A percentile compares a stretch with the other conserved stretches of the same genome.
phyloP scores from a whole-genome alignment of 768 basidiomycete species.

The Pleurotus tuber-regium region DNA sequence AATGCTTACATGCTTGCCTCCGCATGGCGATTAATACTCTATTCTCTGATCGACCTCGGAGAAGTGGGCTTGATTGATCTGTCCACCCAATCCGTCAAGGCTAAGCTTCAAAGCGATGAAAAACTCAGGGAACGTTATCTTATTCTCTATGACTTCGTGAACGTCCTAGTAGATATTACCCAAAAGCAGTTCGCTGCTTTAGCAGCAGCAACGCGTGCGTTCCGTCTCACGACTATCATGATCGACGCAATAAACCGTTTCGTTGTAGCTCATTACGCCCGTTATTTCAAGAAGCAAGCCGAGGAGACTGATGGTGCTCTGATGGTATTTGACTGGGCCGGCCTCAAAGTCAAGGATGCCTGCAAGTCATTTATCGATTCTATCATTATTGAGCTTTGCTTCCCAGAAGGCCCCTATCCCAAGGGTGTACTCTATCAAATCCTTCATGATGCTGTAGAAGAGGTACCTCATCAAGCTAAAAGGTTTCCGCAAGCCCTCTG shows the following conservation, averaged over 20 bases:
- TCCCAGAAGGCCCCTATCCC: slow-evolving; percentile 69
- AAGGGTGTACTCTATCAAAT: slow-evolving; percentile 63
- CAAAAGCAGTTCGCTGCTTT: slow-evolving; percentile 68
- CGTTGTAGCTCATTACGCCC: slow-evolving; percentile 62
- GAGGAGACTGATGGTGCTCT: slow-evolving; percentile 44
- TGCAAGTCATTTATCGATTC: slow-evolving; percentile 81
- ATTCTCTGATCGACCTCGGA: slow-evolving; percentile 54
- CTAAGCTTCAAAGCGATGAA: slow-evolving; percentile 48
- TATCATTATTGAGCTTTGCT: slow-evolving; percentile 78
- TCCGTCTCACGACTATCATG: slow-evolving; percentile 5
- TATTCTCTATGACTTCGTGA: slow-evolving; percentile 61
- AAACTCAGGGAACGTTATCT: slow-evolving; percentile 59
- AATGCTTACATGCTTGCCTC: slow-evolving; percentile 82
- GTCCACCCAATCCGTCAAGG: slow-evolving; percentile 34
- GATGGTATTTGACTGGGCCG: slow-evolving; percentile 63
- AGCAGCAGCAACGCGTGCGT: slow-evolving; percentile 68
- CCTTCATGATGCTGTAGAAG: slow-evolving; percentile 68
- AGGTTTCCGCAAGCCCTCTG: slow-evolving; percentile 78
- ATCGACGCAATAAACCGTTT: background rate
- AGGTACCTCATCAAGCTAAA: slow-evolving; percentile 69
- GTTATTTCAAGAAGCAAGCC: slow-evolving; percentile 56
- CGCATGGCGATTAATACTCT: slow-evolving; percentile 73
- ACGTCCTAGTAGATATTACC: slow-evolving; percentile 53
- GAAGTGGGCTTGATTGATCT: slow-evolving; percentile 52
- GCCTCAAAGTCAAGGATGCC: slow-evolving; percentile 47